These are phyloP conservation scores for Ananas comosus DNA, from an alignment of 176 grass and related monocot species.

Conservation along the genomic window DNA sequence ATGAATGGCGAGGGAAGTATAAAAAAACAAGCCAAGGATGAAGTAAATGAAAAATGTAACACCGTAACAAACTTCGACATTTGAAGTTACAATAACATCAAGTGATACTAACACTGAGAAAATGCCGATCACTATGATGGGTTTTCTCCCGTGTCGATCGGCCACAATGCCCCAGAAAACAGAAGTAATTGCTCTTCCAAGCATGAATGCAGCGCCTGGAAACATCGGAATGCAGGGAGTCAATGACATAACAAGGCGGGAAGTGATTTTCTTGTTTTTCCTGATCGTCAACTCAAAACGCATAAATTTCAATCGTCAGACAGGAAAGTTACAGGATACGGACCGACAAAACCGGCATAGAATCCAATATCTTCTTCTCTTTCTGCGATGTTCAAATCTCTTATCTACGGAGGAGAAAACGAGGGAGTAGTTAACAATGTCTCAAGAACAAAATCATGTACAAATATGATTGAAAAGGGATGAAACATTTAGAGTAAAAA, in stretches of 20 bases:
- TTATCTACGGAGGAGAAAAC: slow-evolving; percentile 43
- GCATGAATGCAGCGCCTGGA: slow-evolving; percentile 92
- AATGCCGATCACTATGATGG: slow-evolving; percentile 65
- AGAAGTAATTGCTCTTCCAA: slow-evolving; percentile 87
- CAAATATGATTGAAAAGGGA: neutral
- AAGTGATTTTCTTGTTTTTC: neutral
- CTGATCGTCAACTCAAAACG: neutral
- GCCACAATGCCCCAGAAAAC: slow-evolving; percentile 72
- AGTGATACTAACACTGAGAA: slow-evolving; percentile 73
- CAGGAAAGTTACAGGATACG: neutral
- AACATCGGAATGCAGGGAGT: slow-evolving; percentile 7
- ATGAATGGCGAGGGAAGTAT: slow-evolving; percentile 19
- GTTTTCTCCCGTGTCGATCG: slow-evolving; percentile 81
- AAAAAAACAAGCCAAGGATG: neutral
- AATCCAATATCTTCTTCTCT: slow-evolving; percentile 95
- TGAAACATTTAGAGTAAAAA: neutral
- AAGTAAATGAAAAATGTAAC: slow-evolving; percentile 4
- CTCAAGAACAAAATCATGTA: neutral
- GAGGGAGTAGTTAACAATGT: neutral
- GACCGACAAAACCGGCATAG: slow-evolving; percentile 95
- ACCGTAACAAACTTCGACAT: neutral
- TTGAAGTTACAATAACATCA: slow-evolving; percentile 2
- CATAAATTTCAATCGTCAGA: neutral
- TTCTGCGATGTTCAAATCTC: slow-evolving; percentile 78
- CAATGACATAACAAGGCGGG: neutral